Evolutionary conservation across 805 yeast species (phyloP), one percentile per base, ranked within the genome.

Genomic region (Suhomyces sp.): DNA sequence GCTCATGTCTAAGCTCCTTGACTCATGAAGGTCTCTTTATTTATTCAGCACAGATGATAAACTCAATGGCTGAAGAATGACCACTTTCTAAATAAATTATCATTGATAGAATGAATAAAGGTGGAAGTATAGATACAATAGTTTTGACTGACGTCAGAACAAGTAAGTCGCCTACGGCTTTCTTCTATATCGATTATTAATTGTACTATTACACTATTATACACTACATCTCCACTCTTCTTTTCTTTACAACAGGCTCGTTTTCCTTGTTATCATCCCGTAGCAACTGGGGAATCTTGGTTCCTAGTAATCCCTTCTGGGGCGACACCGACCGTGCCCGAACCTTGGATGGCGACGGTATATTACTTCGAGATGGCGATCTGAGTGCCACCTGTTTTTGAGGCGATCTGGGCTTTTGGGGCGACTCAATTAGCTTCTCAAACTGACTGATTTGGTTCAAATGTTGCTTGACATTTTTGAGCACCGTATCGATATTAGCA

Each of bases 181-280:
- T 19, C 3, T 19, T 2, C 19, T 19, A 19, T 19, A 3, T 19
- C 19, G 3, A 19, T 2, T 24, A 31, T 31, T 31, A 31, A 12
- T 31, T 31, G 9, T 33, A 38, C 10, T 15, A 26, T 35, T 48
- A 48, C 50, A 48, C 19, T 48, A 48, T 48, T 17, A 44, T 47
- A 38, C 42, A 38, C 42, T 38, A 48, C 51, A 40, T 17, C 35
- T 36, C 53, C 29, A 52, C 35, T 31, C 31, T 49, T 42, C 55
- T 49, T 44, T 19, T 52, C 46, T 52, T 52, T 23, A 23, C 10
- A 6, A 29, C 29, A 23, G 51, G 50, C n/a, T 49, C 44, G 38
- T 51, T 48, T 10, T 51, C 54, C 46, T 51, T 51, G 27, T 51
- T 51, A 10, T 51, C 54, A 3, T 31, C 36, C 6, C 49, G 33